Evolutionary conservation across 1,139 yeast species (phyloP), one percentile per base, ranked within the genome.

Genomic region (Yamadazyma spencermartinsiae): DNA sequence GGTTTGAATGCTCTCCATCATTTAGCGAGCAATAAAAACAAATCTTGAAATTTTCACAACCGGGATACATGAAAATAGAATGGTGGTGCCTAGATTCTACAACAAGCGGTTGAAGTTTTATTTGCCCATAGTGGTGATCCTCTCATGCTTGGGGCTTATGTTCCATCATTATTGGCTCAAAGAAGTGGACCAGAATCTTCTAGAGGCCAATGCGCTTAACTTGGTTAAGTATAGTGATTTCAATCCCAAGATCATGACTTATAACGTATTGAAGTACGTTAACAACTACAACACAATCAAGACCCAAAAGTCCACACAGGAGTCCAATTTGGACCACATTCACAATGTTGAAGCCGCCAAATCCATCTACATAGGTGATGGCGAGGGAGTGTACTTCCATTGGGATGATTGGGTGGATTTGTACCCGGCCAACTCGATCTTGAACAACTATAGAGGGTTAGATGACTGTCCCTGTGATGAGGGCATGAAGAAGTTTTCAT

Each of bases 351-450:
- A 28, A 15, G 20, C 15, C 20, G 15, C 15, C 5, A 28, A 28
- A 16, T 9, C 11, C 11, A 16, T 28, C 16, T 28, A 36, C 20
- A 23, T 51, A 6, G 60, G 56, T 14, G 41, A 40, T 24, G 33
- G 36, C 3, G 42, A 46, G 5, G 69, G 66, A 5, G 48, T 65
- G 11, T 48, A 42, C 39, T 68, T 68, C 51, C 74, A 68, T 48
- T 68, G 74, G 74, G 74, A 68, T 42, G 73, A 68, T 48, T 68
- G 72, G 68, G 58, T 65, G 11, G 74, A 67, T 44, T 46, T 63
- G 34, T 44, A 52, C 18, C 58, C 62, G 3, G 71, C 55, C 2
- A 45, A 61, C 34, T 26, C 46, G 10, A 40, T 59, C 4, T 45
- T 68, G 18, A 45, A 46, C 11, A 36, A 40, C 7, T 55, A 50